These are phyloP conservation scores for Fusarium lateritium DNA, from an alignment of 2,329 filamentous ascomycete genomes.

Conservation along the genomic window DNA sequence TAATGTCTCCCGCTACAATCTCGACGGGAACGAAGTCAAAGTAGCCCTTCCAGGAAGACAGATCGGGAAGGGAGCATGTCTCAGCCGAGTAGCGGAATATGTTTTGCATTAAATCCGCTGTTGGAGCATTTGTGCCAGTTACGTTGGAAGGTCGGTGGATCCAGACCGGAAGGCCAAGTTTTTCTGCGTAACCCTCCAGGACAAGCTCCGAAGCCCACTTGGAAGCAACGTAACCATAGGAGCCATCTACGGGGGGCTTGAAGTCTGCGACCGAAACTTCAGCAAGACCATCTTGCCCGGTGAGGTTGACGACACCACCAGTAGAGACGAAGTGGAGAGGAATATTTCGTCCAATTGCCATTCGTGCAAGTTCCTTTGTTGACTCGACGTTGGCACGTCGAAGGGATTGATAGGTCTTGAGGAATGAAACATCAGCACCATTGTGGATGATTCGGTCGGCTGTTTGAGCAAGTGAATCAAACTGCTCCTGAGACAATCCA, in stretches of 20 bases:
- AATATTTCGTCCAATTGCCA: conserved; percentile 42
- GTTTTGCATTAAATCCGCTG: conserved; percentile 10
- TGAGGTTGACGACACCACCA: conserved; percentile 9
- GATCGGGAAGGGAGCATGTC: conserved; percentile 10
- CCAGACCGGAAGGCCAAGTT: neutral
- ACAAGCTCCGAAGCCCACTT: conserved; percentile 55
- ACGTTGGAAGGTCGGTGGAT: conserved; percentile 16
- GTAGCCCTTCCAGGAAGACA: conserved; percentile 1
- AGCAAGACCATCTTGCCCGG: conserved; percentile 29
- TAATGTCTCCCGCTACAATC: neutral
- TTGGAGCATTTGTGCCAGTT: neutral
- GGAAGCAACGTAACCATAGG: conserved; percentile 52
- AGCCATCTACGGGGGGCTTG: neutral
- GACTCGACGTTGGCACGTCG: conserved; percentile 50
- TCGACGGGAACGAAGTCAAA: conserved; percentile 18
- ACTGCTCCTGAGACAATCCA: neutral
- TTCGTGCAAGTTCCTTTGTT: conserved; percentile 48
- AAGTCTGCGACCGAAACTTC: neutral
- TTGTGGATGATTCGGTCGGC: conserved; percentile 64
- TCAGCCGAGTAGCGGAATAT: conserved; percentile 9
- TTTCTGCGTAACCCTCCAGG: conserved; percentile 37
- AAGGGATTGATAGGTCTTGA: conserved; percentile 52
- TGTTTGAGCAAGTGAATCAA: neutral
- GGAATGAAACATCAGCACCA: conserved; percentile 55
- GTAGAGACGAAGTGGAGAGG: conserved; percentile 59